Evolutionary conservation across 2,329 filamentous ascomycete species (phyloP), one percentile per base, ranked within the genome.

Genomic region (Phialophora expanda): DNA sequence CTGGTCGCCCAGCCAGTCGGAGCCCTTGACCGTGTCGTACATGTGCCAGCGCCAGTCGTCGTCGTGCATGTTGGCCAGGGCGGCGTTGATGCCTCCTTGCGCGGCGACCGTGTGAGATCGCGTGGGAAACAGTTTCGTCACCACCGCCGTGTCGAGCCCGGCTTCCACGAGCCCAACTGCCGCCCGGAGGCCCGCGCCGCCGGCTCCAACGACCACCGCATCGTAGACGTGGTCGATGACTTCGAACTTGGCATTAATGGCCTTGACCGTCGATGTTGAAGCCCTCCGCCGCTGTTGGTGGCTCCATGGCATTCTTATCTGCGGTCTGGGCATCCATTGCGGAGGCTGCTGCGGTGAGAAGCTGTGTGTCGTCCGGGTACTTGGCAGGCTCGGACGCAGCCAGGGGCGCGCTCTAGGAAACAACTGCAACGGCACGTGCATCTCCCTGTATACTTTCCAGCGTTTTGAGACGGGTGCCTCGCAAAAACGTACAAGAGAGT

Each of bases 21-120:
- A 82, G 17, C 84, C 84, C 75, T 86, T 86, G 53, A 86, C 59
- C 0, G 84, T 85, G 71, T 86, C 84, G 75, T 86, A 87, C 81
- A 86, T 84, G 73, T 87, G 84, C 84, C 84, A 86, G 62, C 84
- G 78, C 82, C 83, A 87, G 70, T 86, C 83, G 73, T 86, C 84
- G 70, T 81, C 76, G 50, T 80, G 81, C 81, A 84, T 84, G 71
- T 85, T 85, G 68, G 83, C 84, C 17, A 86, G 75, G 3, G 84
- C 84, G 11, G 84, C 84, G 74, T 86, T 86, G 74, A 89, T 89
- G 69, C 87, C 87, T 68, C 87, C 86, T 76, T 89, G 87, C 24
- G 87, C 87, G 12, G 87, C 87, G 64, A 89, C 87, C 12, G 86
- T 89, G 76, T 89, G 86, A 71, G 83, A 86, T 77, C 87, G 80